Base-by-base conservation (phyloP, 1,284 basidiomycete genomes). In the Inonotus hispidus region DNA sequence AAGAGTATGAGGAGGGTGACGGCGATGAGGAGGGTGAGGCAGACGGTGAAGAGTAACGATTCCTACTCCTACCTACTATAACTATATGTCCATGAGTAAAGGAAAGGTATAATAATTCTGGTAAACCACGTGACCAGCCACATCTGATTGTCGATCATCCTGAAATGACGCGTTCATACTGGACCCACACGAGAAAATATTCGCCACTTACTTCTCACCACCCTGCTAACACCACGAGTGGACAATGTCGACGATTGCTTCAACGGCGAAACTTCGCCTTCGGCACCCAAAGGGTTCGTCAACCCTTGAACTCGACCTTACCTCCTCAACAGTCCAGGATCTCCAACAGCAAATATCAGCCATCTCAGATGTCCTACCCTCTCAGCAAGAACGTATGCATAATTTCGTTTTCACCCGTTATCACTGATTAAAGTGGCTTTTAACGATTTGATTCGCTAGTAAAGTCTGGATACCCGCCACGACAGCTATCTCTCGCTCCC, bases 381-480 rank as follows among this genome's bases (percentile, higher is more conserved):
- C 84, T 10, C 83, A 83, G 57, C 93, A 94, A 77, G 85, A 85
- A 65, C 73, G 92, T 93, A 70, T 72, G 89, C 77, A 56, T 43
- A 43, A 38, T 38, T 27, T 63, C 25, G 16, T 8, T 32, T 32
- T 14, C 4, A 3, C 19, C 16, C 16, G 21, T 16, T n/a, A 27
- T 35, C 53, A 32, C 38, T 16, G 23, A 3, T 32, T 32, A n/a
- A n/a, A n/a, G n/a, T n/a, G n/a, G n/a, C n/a, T n/a, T n/a, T n/a
- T n/a, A n/a, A 29, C 43, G 23, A 32, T 13, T 13, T 39, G n/a
- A 39, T n/a, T n/a, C n/a, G n/a, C 53, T 65, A 95, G 93, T 95
- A 66, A 94, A 90, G 74, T 81, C 82, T 29, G 91, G 93, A 45
- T 95, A 95, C 72, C 93, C 93, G 1, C 92, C 92, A 0, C 82